A percentile compares a stretch with the other conserved stretches of the same genome.
These are phyloP conservation scores for Periglandula ipomoeae DNA, from an alignment of 2,329 filamentous ascomycete genomes.

Conservation along the genomic window DNA sequence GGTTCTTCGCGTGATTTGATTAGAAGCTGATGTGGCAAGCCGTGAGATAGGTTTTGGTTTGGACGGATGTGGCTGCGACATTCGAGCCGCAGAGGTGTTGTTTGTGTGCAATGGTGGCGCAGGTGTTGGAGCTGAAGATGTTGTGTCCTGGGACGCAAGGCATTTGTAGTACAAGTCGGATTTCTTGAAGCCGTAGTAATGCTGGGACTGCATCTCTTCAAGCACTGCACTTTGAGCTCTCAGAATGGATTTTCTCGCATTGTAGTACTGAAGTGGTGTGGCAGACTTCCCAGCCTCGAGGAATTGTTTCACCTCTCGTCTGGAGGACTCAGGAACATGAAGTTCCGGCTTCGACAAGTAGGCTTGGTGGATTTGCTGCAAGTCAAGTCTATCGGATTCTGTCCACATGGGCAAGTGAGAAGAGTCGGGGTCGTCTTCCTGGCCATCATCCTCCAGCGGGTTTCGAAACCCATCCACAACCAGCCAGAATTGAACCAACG, in stretches of 20 bases:
- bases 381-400: constrained; percentile 74
- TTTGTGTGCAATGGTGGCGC: constrained; percentile 6
- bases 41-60: constrained; percentile 35
- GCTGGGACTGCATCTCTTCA: constrained; percentile 70
- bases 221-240: constrained; percentile 74
- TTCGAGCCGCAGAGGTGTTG: constrained; percentile 15
- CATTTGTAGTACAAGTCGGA: constrained; percentile 97
- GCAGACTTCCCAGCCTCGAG: constrained; percentile 68
- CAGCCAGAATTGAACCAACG: constrained; percentile 93
- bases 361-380: constrained; percentile 83
- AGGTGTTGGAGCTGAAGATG: constrained; percentile 15
- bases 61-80: constrained; percentile 29
- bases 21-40: constrained; percentile 28
- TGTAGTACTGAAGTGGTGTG: constrained; percentile 71
- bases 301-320: constrained; percentile 65
- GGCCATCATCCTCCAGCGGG: constrained; percentile 72
- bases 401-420: constrained; percentile 61
- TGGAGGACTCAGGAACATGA: constrained; percentile 61
- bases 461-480: constrained; percentile 95
- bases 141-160: constrained; percentile 73
- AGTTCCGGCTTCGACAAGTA: constrained; percentile 80
- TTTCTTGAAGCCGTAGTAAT: constrained; percentile 80
- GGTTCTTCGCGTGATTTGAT: constrained; percentile 29
- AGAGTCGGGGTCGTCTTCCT: constrained; percentile 53
- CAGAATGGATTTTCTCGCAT: constrained; percentile 72